These are phyloP conservation scores for Incumbomyces lentus DNA, from an alignment of 2,329 filamentous ascomycete species.

Conservation along the genomic window DNA sequence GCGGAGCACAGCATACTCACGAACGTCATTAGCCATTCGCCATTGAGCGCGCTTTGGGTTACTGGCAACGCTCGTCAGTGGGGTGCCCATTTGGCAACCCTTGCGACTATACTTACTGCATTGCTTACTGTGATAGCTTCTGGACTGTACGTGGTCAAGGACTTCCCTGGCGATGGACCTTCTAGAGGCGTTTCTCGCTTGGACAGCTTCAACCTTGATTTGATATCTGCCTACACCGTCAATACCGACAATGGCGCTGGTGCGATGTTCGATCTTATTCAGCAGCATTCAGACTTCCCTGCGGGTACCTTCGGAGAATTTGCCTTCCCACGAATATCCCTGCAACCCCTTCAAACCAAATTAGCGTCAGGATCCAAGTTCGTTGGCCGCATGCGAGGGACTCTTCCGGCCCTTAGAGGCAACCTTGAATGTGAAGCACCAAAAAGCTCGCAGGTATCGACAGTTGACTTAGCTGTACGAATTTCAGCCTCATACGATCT, in stretches of 20 bases:
- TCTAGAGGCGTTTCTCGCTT: conserved; percentile 21
- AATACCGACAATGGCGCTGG: conserved; percentile 17
- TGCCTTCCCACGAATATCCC: conserved; percentile 16
- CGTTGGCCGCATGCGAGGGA: conserved; percentile 9
- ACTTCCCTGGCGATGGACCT: conserved; percentile 17
- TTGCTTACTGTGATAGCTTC: conserved; percentile 23
- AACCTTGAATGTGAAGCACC: conserved; percentile 16
- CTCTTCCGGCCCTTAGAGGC: conserved; percentile 13
- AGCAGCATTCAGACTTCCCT: conserved; percentile 17
- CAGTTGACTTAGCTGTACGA: conserved; percentile 10
- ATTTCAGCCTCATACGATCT: conserved; percentile 14
- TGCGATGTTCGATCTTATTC: conserved; percentile 14
- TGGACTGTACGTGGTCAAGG: conserved; percentile 24
- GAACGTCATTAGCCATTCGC: conserved; percentile 14
- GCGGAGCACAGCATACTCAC: conserved; percentile 15
- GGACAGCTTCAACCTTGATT: conserved; percentile 23
- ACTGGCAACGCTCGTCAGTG: conserved; percentile 14
- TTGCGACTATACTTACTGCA: conserved; percentile 16
- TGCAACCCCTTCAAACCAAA: conserved; percentile 8
- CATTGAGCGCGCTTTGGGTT: conserved; percentile 14
- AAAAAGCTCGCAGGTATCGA: background rate
- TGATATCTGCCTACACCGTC: conserved; percentile 11
- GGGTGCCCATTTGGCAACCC: conserved; percentile 19
- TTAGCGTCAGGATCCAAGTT: conserved; percentile 1
- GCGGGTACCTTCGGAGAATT: conserved; percentile 17